Conservation (phyloP, 2,329 filamentous ascomycete species). For the Ophiostoma sp. region DNA sequence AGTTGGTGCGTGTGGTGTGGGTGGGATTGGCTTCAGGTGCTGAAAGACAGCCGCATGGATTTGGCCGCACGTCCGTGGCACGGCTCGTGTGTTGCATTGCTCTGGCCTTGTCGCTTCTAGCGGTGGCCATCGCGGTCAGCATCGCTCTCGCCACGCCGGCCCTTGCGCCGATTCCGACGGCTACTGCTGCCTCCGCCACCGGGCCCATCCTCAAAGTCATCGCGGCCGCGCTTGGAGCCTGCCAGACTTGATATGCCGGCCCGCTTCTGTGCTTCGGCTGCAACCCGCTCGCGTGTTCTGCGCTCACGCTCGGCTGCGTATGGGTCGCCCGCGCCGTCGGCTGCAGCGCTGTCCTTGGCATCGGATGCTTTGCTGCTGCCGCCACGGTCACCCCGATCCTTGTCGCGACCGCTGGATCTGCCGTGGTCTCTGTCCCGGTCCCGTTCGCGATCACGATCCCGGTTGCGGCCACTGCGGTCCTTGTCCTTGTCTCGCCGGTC, state of each 20-base stretch:
- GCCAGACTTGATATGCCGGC: constrained; percentile 50
- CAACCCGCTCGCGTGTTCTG: constrained; percentile 58
- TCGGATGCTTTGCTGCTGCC: constrained; percentile 24
- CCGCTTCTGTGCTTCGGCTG: constrained; percentile 58
- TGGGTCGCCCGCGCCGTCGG: constrained; percentile 42
- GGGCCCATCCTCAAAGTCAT: constrained; percentile 41
- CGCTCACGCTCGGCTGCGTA: constrained; percentile 66
- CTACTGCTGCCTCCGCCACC: constrained; percentile 31
- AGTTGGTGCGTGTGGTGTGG: neutral
- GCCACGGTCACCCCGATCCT: constrained; percentile 28
- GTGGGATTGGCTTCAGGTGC: neutral
- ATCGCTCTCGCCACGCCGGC: constrained; percentile 24
- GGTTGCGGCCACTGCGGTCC: constrained; percentile 17
- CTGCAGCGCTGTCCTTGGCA: constrained; percentile 8
- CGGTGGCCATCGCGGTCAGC: constrained; percentile 40
- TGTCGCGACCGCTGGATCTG: constrained; percentile 30
- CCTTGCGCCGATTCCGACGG: constrained; percentile 42
- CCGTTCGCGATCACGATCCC: constrained; percentile 30
- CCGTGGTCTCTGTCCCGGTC: constrained; percentile 22
- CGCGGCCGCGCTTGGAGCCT: constrained; percentile 48
- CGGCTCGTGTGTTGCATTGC: no score
- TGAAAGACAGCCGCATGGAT: neutral
- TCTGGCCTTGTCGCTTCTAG: constrained; percentile 7
- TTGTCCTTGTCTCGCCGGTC: constrained; percentile 14
- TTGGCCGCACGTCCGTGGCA: neutral